These are phyloP conservation scores for Botrytis squamosa DNA, from an alignment of 2,329 filamentous ascomycete species.

Conservation along the genomic window DNA sequence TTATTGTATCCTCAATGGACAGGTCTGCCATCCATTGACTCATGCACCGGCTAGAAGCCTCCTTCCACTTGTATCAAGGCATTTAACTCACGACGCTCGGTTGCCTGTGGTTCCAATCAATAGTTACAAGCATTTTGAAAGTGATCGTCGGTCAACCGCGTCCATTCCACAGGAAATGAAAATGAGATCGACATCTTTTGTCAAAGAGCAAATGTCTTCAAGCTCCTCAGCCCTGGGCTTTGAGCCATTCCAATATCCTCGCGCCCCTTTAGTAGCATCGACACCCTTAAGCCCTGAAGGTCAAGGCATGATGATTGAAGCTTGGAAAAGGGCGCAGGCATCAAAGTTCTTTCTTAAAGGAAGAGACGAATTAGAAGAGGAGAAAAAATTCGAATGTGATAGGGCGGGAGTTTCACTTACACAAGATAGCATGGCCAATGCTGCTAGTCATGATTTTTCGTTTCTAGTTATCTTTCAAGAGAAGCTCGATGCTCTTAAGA, in stretches of 20 bases:
- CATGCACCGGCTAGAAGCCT: background rate
- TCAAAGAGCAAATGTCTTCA: background rate
- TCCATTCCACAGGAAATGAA: background rate
- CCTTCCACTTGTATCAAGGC: background rate
- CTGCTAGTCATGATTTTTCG: background rate
- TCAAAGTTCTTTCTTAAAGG: fast-evolving
- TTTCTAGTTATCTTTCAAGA: background rate
- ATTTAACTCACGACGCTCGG: background rate
- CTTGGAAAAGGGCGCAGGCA: background rate
- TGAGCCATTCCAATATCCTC: too few relatives aligned
- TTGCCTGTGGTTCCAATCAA: background rate
- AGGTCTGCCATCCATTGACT: background rate
- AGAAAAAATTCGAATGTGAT: background rate
- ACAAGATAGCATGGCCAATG: background rate
- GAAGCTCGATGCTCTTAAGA: background rate
- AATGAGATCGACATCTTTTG: background rate
- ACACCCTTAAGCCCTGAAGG: background rate
- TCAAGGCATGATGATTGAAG: background rate
- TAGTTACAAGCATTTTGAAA: background rate
- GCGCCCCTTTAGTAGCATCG: too few relatives aligned
- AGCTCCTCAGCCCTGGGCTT: background rate
- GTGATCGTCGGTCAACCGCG: background rate
- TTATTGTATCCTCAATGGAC: background rate
- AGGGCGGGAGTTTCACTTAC: background rate
- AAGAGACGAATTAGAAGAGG: background rate